phyloP scores from a whole-genome alignment of 2,329 filamentous ascomycete species.

The Golovinomyces cichoracearum region DNA sequence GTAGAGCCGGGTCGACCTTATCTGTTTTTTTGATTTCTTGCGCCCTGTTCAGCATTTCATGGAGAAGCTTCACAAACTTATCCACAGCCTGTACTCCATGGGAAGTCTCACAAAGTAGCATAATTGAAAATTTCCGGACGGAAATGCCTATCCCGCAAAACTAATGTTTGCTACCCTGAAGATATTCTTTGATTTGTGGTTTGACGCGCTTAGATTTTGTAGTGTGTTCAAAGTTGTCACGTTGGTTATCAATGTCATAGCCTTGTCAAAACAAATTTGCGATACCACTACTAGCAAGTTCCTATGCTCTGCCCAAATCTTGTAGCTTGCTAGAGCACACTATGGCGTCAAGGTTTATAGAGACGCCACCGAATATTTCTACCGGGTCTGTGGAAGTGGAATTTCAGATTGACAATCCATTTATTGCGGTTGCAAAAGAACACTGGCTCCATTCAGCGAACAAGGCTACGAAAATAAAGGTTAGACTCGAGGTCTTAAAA shows the following conservation, averaged over 20 bases:
- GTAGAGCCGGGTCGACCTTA: conserved; percentile 48
- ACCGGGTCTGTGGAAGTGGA: too few relatives aligned
- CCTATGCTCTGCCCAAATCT: not conserved
- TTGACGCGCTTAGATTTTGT: too few relatives aligned
- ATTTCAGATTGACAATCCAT: conserved; percentile 24
- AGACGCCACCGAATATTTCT: not conserved
- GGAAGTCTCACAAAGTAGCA: conserved; percentile 17
- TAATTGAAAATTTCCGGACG: too few relatives aligned
- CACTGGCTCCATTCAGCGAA: conserved; percentile 52
- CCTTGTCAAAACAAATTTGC: too few relatives aligned
- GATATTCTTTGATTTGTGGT: too few relatives aligned
- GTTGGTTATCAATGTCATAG: too few relatives aligned
- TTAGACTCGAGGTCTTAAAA: conserved; percentile 61
- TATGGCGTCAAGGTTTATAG: not conserved
- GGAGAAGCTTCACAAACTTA: conserved; percentile 27
- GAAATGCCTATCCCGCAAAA: too few relatives aligned
- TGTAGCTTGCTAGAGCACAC: not conserved
- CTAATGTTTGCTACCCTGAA: too few relatives aligned
- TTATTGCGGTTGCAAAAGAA: conserved; percentile 54
- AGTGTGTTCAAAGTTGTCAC: too few relatives aligned
- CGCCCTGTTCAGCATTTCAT: conserved; percentile 32
- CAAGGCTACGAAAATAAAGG: conserved; percentile 39
- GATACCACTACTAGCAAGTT: too few relatives aligned
- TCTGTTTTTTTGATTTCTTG: conserved; percentile 29
- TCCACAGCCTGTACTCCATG: conserved; percentile 27